Evolutionary conservation across 345 rosid species (phyloP).

Genomic region (Populus simonii): DNA sequence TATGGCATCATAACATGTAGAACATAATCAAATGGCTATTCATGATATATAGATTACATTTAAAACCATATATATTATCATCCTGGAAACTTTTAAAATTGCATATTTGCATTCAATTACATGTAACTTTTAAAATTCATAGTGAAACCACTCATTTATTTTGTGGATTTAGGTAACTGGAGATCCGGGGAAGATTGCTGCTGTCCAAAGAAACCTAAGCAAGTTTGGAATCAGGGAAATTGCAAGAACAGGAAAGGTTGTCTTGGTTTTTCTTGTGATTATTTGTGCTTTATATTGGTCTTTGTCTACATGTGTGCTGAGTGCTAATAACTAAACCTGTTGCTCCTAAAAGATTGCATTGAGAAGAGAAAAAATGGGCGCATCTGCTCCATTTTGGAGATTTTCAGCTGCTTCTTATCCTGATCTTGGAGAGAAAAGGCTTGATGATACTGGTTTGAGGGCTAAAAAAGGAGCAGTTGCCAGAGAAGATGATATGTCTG

Average conservation of each 20-base stretch:
- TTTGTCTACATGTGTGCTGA: not conserved
- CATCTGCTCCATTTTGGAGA: slow-evolving; percentile 92
- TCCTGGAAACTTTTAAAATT: too few relatives aligned
- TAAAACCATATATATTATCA: too few relatives aligned
- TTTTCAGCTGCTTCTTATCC: slow-evolving; percentile 98
- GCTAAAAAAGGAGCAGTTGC: slow-evolving; percentile 37
- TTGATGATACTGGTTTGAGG: slow-evolving; percentile 41
- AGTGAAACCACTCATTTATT: not conserved
- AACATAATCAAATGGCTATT: too few relatives aligned
- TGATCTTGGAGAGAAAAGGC: slow-evolving; percentile 56
- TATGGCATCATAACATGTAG: too few relatives aligned
- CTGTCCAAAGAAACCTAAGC: slow-evolving; percentile 76
- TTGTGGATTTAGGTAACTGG: slow-evolving; percentile 72
- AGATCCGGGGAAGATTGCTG: slow-evolving; percentile 95
- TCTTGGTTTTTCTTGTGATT: slow-evolving; percentile 10
- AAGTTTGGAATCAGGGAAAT: slow-evolving; percentile 93
- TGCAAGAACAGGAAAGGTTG: slow-evolving; percentile 79
- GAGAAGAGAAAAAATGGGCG: slow-evolving; percentile 91
- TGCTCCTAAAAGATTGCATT: slow-evolving; percentile 65
- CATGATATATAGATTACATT: too few relatives aligned
- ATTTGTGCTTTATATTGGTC: not conserved
- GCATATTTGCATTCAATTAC: not conserved
- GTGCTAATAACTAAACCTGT: slow-evolving; percentile 1
- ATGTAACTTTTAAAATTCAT: not conserved
- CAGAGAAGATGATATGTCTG: slow-evolving; percentile 39